These are phyloP conservation scores for Musa itinerans DNA, from an alignment of 176 grass and related monocot genomes.

Conservation along the genomic window DNA sequence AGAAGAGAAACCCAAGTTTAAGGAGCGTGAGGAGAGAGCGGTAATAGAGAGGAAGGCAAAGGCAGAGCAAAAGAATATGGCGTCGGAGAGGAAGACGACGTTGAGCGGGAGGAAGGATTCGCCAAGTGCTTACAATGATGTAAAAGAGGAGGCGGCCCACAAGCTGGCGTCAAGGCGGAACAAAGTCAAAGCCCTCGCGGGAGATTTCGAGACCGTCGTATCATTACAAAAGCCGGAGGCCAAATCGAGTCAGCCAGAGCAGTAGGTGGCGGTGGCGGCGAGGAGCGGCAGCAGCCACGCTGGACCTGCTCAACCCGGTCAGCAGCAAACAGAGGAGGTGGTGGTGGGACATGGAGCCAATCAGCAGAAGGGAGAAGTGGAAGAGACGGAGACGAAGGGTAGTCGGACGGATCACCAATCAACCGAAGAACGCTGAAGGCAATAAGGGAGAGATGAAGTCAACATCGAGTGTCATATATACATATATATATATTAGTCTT, in stretches of 20 bases:
- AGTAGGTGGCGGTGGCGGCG: neutral
- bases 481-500: no score
- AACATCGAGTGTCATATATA: no score
- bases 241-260: neutral
- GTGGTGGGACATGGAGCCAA: neutral
- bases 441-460: no score
- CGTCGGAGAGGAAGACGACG: neutral
- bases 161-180: neutral
- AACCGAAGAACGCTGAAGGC: no score
- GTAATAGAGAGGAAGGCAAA: neutral
- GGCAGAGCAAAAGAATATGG: neutral
- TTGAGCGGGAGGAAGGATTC: neutral
- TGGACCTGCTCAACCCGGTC: neutral
- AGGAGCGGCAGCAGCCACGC: neutral
- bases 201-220: neutral
- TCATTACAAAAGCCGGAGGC: neutral
- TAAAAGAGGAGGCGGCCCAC: neutral
- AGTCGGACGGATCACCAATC: neutral
- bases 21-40: neutral
- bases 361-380: neutral
- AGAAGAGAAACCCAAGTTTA: neutral
- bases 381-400: no score
- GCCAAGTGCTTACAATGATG: neutral
- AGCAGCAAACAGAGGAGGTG: neutral
- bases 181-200: conserved; percentile 1